Percentiles rank a stretch among this genome's conserved stretches.
phyloP scores from a whole-genome alignment of 176 grass and related monocot genomes.

The Triticum timopheevii region DNA sequence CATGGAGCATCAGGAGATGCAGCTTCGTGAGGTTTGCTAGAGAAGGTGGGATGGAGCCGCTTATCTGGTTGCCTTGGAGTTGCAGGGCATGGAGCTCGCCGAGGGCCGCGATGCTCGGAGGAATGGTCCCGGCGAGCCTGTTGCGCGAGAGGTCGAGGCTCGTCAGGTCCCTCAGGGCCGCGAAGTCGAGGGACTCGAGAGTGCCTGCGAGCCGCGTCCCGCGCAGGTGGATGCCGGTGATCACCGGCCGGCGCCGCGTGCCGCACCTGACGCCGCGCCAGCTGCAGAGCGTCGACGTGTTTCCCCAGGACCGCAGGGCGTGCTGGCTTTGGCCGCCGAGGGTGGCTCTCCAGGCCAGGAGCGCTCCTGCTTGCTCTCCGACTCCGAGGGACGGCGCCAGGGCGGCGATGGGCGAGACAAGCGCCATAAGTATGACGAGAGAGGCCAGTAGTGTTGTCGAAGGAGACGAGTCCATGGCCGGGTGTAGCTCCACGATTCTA shows the following conservation, averaged over 20 bases:
- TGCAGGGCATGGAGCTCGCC: not conserved
- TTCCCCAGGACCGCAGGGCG: not conserved
- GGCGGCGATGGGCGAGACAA: not conserved
- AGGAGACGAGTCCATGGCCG: not conserved
- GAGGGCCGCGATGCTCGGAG: not conserved
- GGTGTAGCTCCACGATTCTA: not conserved
- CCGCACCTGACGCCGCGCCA: not conserved
- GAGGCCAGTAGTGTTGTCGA: not conserved
- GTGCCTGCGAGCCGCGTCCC: not conserved
- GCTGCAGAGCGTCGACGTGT: not conserved
- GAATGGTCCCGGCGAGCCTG: not conserved
- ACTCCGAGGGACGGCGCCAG: not conserved
- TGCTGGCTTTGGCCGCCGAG: not conserved
- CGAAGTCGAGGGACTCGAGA: not conserved
- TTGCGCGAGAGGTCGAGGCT: not conserved
- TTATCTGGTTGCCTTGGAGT: conserved; percentile 9
- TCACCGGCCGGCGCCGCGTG: not conserved
- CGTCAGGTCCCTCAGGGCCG: not conserved
- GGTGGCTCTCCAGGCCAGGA: not conserved
- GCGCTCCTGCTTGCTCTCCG: not conserved
- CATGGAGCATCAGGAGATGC: not conserved
- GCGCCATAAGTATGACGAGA: not conserved
- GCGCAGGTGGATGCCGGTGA: not conserved
- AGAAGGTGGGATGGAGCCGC: not conserved
- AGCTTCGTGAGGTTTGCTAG: not conserved